These are phyloP conservation scores for Suillus subaureus DNA, from an alignment of 768 basidiomycete genomes.

Conservation along the genomic window DNA sequence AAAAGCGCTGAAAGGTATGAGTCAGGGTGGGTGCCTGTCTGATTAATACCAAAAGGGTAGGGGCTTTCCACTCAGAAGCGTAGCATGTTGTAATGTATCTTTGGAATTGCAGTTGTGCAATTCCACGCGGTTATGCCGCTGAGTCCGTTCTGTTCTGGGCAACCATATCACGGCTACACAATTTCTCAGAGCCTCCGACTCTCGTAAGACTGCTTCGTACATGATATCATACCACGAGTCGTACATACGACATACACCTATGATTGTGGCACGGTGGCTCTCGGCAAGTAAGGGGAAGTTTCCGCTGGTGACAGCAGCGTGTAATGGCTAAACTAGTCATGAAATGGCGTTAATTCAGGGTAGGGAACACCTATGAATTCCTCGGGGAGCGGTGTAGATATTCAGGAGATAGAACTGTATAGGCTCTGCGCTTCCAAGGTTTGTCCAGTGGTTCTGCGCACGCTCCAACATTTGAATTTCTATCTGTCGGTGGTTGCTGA, in stretches of 20 bases:
- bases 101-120: neutral
- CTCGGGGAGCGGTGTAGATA: neutral
- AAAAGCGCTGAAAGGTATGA: slow-evolving; percentile 16
- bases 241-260: neutral
- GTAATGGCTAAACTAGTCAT: neutral
- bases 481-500: neutral
- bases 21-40: slow-evolving; percentile 27
- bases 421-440: neutral
- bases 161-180: neutral
- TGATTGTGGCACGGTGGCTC: neutral
- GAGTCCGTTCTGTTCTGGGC: neutral
- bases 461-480: slow-evolving; percentile 1
- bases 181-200: neutral
- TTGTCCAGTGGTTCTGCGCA: neutral
- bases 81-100: slow-evolving; percentile 5
- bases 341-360: neutral
- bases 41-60: slow-evolving; percentile 28
- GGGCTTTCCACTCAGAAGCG: slow-evolving; percentile 4
- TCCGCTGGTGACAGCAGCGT: neutral
- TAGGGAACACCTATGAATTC: neutral
- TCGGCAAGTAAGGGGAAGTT: neutral
- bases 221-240: neutral
- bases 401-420: neutral
- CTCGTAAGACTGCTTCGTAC: neutral
- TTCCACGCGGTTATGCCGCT: slow-evolving; percentile 7